Evolutionary conservation across 2,329 filamentous ascomycete genomes (phyloP).

Genomic region (Neurospora crassa): DNA sequence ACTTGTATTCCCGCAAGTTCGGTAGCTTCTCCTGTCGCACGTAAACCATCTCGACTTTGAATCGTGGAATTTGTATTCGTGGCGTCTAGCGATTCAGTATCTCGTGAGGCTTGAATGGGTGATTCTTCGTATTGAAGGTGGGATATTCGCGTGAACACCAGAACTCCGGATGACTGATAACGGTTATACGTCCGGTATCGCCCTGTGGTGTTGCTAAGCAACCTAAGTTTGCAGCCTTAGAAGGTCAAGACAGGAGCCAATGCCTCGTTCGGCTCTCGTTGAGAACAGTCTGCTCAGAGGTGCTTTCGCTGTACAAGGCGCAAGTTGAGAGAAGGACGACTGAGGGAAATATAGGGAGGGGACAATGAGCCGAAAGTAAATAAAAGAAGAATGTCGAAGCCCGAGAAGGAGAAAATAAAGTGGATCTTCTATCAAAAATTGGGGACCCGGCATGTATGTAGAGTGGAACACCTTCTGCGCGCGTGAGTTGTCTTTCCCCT

Average conservation of each 20-base stretch:
- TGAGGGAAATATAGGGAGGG: neutral
- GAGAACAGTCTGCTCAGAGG: neutral
- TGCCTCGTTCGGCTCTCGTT: neutral
- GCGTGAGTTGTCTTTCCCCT: neutral
- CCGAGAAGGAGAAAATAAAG: neutral
- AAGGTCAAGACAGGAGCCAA: neutral
- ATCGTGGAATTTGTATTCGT: neutral
- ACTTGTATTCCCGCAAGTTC: constrained; percentile 90
- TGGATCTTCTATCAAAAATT: neutral
- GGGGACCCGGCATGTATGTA: neutral
- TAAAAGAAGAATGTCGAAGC: neutral
- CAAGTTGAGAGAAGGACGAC: neutral
- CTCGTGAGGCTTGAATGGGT: neutral
- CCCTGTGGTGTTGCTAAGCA: neutral
- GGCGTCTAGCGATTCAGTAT: neutral
- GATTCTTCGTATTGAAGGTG: neutral
- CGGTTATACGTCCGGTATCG: neutral
- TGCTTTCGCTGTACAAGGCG: neutral
- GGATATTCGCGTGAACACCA: neutral
- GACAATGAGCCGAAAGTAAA: neutral
- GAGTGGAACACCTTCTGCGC: neutral
- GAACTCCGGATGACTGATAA: neutral
- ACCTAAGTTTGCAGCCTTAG: neutral
- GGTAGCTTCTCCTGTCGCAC: constrained; percentile 85
- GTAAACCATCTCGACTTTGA: constrained; percentile 65